Base-by-base conservation (phyloP, 106 monocot species). In the Acorus calamus region DNA sequence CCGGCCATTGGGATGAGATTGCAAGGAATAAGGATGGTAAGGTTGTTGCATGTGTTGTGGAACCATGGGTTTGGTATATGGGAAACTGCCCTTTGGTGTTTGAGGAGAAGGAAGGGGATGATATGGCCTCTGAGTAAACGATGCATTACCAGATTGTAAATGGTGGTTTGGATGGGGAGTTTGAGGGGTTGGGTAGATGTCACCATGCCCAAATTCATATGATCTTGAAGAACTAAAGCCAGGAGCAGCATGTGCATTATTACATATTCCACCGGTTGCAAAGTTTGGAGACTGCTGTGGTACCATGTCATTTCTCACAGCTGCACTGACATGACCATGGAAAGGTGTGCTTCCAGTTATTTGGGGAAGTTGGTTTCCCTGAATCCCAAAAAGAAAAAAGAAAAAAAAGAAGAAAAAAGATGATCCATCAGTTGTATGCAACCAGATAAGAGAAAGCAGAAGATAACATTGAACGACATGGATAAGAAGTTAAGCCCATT, bases 191-290 rank as follows among this genome's bases (percentile, higher is more conserved):
- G 71, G 61, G 64, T 88, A 80, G 53, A 76, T 65, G 9, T 71
- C 81, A 74, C 66, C 81, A 54, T 85, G 79, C 51, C 78, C 85
- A 74, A 80, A 85, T 52, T 85, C 88, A 72, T 66, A 79, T 75
- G 77, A 70, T 41, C 77, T 85, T 4, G 59, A 54, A 12, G 79
- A 72, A 67, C 60, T 63, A 67, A 69, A 56, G 6, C 65, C 55
- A 48, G 72, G 67, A 51, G 66, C 45, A 54, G 78, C 53, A 47
- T 75, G 85, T 52, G 54, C 7, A 55, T 76, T 28, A 28, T 28
- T 83, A 48, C 80, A 71, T 9, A 73, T 42, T 76, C 73, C 88
- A 77, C 61, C 55, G 56, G 72, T 41, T 44, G 64, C 44, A 61
- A 71, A 77, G 49, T 64, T 79, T 60, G 80, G 62, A 47, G 80